Conservation (phyloP, 2,329 filamentous ascomycete genomes). For the Aureobasidium musti region DNA sequence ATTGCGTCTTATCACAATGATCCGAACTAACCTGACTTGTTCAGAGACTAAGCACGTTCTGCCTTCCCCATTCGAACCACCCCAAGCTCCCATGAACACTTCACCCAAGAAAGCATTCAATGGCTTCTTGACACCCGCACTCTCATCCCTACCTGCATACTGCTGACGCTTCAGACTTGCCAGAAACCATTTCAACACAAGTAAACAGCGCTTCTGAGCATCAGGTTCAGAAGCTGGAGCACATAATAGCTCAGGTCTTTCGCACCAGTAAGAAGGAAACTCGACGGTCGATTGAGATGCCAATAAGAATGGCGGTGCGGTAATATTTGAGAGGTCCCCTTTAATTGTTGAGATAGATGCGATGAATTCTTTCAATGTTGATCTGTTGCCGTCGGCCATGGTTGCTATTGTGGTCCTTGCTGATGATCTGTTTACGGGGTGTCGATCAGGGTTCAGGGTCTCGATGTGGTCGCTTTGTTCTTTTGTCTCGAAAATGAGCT, state of each 20-base stretch:
- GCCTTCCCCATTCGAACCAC: constrained; percentile 38
- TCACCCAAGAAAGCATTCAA: constrained; percentile 55
- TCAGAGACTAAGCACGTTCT: constrained; percentile 48
- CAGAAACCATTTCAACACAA: constrained; percentile 55
- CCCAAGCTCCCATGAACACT: constrained; percentile 47
- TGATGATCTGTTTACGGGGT: neutral
- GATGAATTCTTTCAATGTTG: constrained; percentile 38
- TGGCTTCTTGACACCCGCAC: constrained; percentile 53
- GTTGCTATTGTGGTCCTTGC: neutral
- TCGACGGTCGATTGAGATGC: constrained; percentile 50
- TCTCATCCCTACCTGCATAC: constrained; percentile 48
- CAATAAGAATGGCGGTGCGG: constrained; percentile 51
- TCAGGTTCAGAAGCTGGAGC: constrained; percentile 48
- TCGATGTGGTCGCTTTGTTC: neutral
- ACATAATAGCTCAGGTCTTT: constrained; percentile 50
- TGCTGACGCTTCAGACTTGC: constrained; percentile 52
- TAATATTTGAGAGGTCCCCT: constrained; percentile 51
- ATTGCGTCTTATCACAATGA: too few relatives aligned
- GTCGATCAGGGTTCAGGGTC: constrained; percentile 7
- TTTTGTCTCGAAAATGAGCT: neutral
- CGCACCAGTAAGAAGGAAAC: constrained; percentile 52
- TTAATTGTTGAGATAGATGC: constrained; percentile 49
- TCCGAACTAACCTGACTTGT: constrained; percentile 42
- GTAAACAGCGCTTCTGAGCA: constrained; percentile 47
- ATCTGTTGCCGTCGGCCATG: constrained; percentile 26